phyloP scores from a whole-genome alignment of 2,329 filamentous ascomycete genomes.

The Arthroderma uncinatum region DNA sequence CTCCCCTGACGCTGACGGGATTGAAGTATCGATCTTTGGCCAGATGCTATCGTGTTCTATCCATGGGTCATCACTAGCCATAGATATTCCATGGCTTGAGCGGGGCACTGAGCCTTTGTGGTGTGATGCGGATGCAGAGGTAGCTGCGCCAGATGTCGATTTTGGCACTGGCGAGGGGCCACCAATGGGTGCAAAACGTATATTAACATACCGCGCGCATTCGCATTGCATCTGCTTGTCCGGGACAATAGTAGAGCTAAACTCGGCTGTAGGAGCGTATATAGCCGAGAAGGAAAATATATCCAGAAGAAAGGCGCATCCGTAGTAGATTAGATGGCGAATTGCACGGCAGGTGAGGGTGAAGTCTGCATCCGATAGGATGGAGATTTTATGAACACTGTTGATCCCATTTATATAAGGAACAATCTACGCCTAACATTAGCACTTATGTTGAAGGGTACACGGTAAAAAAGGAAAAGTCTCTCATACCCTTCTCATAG shows the following conservation, averaged over 20 bases:
- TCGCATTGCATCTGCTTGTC: slow-evolving; percentile 74
- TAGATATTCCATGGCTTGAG: background rate
- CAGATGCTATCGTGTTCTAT: slow-evolving; percentile 32
- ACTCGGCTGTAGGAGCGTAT: slow-evolving; percentile 70
- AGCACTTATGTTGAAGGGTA: background rate
- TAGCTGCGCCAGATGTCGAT: background rate
- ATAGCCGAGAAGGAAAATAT: slow-evolving; percentile 90
- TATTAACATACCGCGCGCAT: slow-evolving; percentile 72
- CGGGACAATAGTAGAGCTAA: slow-evolving; percentile 61
- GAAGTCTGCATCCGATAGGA: slow-evolving; percentile 73
- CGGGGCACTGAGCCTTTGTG: background rate
- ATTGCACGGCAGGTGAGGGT: slow-evolving; percentile 77
- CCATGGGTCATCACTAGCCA: slow-evolving; percentile 16
- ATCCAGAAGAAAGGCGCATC: slow-evolving; percentile 79
- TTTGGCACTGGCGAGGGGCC: slow-evolving; percentile 9
- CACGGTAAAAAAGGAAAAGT: slow-evolving; percentile 8
- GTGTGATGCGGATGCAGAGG: background rate
- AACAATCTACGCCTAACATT: slow-evolving; percentile 47
- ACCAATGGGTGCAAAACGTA: slow-evolving; percentile 31
- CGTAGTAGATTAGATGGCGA: slow-evolving; percentile 84
- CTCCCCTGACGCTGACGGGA: slow-evolving; percentile 12
- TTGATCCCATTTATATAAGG: slow-evolving; percentile 83
- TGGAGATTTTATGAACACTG: slow-evolving; percentile 76
- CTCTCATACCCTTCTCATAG: slow-evolving; percentile 38
- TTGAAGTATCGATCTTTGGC: slow-evolving; percentile 30